These are phyloP conservation scores for Arthrobotrys entomopaga DNA, from an alignment of 2,329 filamentous ascomycete species.

Conservation along the genomic window DNA sequence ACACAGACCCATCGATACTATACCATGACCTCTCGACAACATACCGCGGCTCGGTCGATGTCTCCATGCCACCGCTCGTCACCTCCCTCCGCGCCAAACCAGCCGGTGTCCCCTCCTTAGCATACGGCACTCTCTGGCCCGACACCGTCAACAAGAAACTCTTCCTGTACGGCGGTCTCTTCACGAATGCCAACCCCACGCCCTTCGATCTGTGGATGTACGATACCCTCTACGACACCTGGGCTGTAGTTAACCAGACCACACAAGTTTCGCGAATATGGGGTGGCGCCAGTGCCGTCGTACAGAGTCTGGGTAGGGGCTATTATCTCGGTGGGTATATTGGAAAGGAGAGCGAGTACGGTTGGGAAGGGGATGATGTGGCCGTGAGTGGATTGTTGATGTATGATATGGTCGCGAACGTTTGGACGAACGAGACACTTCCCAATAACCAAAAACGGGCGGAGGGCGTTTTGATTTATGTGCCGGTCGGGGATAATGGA, in stretches of 20 bases:
- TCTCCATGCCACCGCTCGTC: slow-evolving; percentile 67
- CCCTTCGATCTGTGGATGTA: slow-evolving; percentile 69
- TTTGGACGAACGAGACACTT: slow-evolving; percentile 68
- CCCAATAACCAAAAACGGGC: slow-evolving; percentile 68
- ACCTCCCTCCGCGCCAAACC: slow-evolving; percentile 69
- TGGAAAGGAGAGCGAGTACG: slow-evolving; percentile 67
- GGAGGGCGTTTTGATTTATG: slow-evolving; percentile 70
- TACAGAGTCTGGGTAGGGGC: slow-evolving; percentile 68
- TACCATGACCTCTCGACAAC: slow-evolving; percentile 69
- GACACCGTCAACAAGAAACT: slow-evolving; percentile 73
- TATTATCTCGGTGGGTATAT: slow-evolving; percentile 74
- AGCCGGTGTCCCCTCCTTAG: slow-evolving; percentile 29
- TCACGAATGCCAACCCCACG: slow-evolving; percentile 62
- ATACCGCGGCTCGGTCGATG: slow-evolving; percentile 58
- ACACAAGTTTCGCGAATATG: slow-evolving; percentile 63
- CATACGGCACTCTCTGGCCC: slow-evolving; percentile 58
- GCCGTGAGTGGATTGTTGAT: slow-evolving; percentile 68
- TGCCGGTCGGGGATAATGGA: slow-evolving; percentile 71
- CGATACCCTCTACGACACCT: slow-evolving; percentile 69
- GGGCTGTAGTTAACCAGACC: slow-evolving; percentile 65
- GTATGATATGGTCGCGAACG: slow-evolving; percentile 68
- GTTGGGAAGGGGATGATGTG: slow-evolving; percentile 66
- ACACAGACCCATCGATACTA: slow-evolving; percentile 68
- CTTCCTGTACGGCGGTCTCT: slow-evolving; percentile 72
- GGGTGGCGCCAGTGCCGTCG: slow-evolving; percentile 69